phyloP scores from a whole-genome alignment of 2,329 filamentous ascomycete species.

The Colletotrichum lentis region DNA sequence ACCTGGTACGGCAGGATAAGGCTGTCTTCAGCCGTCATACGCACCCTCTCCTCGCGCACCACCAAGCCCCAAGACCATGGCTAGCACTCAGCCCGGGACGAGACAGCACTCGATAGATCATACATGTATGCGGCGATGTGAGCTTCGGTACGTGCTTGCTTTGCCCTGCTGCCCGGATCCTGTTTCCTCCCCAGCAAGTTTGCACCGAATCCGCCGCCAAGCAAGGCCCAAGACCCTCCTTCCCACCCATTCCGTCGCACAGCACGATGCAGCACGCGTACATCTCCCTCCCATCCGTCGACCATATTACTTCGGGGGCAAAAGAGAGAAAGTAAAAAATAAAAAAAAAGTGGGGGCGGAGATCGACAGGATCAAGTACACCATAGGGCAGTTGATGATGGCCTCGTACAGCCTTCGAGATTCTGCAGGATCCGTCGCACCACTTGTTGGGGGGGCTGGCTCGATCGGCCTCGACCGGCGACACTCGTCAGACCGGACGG shows the following conservation, averaged over 20 bases:
- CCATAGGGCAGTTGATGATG: neutral
- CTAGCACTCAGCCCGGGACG: neutral
- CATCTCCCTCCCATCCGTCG: neutral
- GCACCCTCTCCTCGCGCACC: neutral
- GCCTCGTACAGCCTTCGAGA: neutral
- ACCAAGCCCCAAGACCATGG: neutral
- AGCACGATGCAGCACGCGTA: slow-evolving; percentile 11
- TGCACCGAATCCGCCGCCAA: neutral
- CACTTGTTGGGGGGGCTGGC: neutral
- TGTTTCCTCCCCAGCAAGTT: neutral
- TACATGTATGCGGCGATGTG: neutral
- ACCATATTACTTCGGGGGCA: no score
- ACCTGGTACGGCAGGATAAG: neutral
- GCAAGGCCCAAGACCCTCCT: neutral
- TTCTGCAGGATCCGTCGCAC: neutral
- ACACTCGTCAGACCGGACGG: neutral
- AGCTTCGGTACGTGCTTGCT: neutral
- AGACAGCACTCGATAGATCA: neutral
- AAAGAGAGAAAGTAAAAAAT: no score
- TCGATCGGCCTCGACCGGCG: neutral
- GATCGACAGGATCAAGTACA: neutral
- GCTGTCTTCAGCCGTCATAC: neutral
- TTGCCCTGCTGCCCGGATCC: neutral
- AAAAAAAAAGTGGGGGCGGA: no score
- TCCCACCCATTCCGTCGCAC: slow-evolving; percentile 28